These are phyloP conservation scores for Termitomyces sp. DNA, from an alignment of 768 basidiomycete genomes.

Conservation along the genomic window DNA sequence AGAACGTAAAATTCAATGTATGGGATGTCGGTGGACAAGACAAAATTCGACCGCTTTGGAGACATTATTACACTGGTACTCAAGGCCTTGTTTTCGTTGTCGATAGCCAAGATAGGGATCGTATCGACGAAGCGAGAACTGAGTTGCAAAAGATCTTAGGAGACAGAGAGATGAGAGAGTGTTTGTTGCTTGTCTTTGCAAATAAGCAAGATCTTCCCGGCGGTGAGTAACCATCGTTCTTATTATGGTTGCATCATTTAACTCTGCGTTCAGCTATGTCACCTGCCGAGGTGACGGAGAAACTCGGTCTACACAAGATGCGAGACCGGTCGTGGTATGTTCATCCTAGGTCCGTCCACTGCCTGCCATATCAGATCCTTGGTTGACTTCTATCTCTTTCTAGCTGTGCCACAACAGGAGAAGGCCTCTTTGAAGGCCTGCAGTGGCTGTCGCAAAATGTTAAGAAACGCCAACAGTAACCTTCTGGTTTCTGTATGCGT, in stretches of 20 bases:
- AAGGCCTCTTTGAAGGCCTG: conserved; percentile 94
- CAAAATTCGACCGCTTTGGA: conserved; percentile 97
- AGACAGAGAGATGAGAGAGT: conserved; percentile 98
- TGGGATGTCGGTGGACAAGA: conserved; percentile 99
- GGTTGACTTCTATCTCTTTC: conserved; percentile 9
- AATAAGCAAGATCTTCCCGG: conserved; percentile 99
- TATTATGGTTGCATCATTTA: neutral
- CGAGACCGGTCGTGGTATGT: conserved; percentile 99
- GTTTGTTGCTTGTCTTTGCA: conserved; percentile 94
- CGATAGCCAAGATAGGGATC: conserved; percentile 92
- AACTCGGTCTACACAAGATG: conserved; percentile 93
- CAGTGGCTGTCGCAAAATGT: conserved; percentile 98
- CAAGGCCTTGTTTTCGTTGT: conserved; percentile 98
- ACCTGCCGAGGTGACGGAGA: conserved; percentile 98
- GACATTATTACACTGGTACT: conserved; percentile 99
- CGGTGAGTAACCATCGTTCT: conserved; percentile 50
- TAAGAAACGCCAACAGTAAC: conserved; percentile 81
- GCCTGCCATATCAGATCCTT: neutral
- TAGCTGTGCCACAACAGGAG: conserved; percentile 95
- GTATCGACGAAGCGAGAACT: conserved; percentile 94
- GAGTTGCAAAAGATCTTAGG: conserved; percentile 95
- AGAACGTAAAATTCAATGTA: conserved; percentile 94
- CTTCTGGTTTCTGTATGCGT: conserved; percentile 12
- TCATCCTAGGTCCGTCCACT: conserved; percentile 80
- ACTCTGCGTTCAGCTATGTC: conserved; percentile 74